Evolutionary conservation across 768 basidiomycete genomes (phyloP), one percentile per base, ranked within the genome.

Genomic region (Termitomyces sp.): DNA sequence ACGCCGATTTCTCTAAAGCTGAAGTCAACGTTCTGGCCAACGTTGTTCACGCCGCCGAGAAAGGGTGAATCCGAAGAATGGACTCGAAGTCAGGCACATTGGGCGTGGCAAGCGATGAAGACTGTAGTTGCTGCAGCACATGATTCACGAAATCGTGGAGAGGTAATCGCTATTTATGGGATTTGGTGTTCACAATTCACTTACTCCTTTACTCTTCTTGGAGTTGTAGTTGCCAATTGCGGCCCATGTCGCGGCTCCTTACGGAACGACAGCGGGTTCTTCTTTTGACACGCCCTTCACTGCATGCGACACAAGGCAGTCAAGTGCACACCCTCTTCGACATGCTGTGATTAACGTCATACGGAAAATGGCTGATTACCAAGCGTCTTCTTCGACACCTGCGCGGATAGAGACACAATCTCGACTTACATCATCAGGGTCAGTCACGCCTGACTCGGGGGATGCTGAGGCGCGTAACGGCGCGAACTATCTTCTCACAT

Each of bases 11-110:
- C 93, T 7, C 74, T 92, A 22, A 68, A 71, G 43, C 67, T 84
- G 34, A 94, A 95, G 71, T 79, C 81, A 39, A 69, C 79, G 1
- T 71, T 91, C n/a, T 98, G 96, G 96, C 96, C 96, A 8, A 90
- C 90, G 12, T 72, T 85, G 14, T 92, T 83, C 63, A 77, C 85
- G 4, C 90, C 90, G 0, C 79, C 80, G 34, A 79, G 84, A 59
- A 90, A 84, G 66, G 82, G 80, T 64, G 87, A 90, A 57, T 71
- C 75, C 1, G 82, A 87, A 59, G 72, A 74, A 6, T 92, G 93
- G 90, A 80, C 86, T 4, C 70, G 74, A 27, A 84, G 79, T 0
- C 82, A 83, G 56, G 75, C 84, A 37, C 77, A 74, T 14, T 97
- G 96, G 95, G 88, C 93, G 2, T 78, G 79, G 63, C 75, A 84